Evolutionary conservation across 352 stramenopile species (phyloP).

Genomic region (Blastocystis sp.): DNA sequence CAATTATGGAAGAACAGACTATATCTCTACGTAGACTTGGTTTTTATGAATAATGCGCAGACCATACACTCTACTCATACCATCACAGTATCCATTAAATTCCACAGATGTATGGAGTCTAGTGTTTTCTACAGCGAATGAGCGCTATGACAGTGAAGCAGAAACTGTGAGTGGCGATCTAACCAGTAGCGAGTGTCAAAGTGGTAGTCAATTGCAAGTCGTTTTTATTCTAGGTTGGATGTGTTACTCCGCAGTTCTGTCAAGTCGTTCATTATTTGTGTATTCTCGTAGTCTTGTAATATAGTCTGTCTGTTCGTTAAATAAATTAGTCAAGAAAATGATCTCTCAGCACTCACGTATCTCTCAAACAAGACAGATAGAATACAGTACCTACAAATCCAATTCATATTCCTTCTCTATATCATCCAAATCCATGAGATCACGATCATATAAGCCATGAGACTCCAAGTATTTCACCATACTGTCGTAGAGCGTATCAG

Average conservation of each 20-base stretch:
- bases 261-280: not conserved
- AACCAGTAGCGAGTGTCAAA: not conserved
- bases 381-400: conserved; percentile 14
- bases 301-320: not conserved
- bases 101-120: not conserved
- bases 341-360: not conserved
- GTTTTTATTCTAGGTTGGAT: not conserved
- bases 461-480: conserved; percentile 44
- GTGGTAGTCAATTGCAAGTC: not conserved
- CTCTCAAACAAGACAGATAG: not conserved
- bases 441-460: conserved; percentile 43
- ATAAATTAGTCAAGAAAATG: not conserved
- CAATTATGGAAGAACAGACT: not conserved
- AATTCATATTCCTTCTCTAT: conserved; percentile 44
- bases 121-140: not conserved
- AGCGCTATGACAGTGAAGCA: not conserved
- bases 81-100: not conserved
- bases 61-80: not conserved
- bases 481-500: conserved; percentile 32
- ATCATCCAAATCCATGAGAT: conserved; percentile 6
- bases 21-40: not conserved
- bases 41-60: not conserved
- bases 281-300: not conserved
- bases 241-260: not conserved
- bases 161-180: not conserved